Evolutionary conservation across 1,284 basidiomycete species (phyloP).

Genomic region (Phlebopus sp.): DNA sequence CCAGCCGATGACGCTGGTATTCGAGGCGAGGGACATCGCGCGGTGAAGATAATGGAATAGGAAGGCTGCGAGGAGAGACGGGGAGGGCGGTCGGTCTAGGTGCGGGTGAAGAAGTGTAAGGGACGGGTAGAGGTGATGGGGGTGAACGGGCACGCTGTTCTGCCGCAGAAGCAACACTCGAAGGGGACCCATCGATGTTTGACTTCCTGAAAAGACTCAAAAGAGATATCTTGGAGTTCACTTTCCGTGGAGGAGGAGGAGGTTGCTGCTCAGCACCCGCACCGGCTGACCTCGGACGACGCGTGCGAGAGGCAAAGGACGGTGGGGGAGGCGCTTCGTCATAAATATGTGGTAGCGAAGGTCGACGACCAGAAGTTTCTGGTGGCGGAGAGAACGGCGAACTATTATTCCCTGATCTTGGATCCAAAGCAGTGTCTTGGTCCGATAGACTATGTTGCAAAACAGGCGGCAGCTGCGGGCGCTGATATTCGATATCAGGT

Average conservation of each 20-base stretch:
- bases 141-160: conserved; percentile 24
- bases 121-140: conserved; percentile 22
- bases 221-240: conserved; percentile 40
- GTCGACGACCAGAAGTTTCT: conserved; percentile 27
- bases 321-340: conserved; percentile 28
- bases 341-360: conserved; percentile 38
- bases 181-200: conserved; percentile 34
- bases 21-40: conserved; percentile 25
- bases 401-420: conserved; percentile 5
- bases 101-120: conserved; percentile 15
- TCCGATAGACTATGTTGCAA: conserved; percentile 15
- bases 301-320: conserved; percentile 23
- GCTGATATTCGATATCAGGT: conserved; percentile 24
- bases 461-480: not conserved
- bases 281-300: conserved; percentile 47
- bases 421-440: conserved; percentile 11
- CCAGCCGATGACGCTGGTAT: conserved; percentile 27
- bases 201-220: conserved; percentile 47
- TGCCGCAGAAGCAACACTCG: conserved; percentile 30
- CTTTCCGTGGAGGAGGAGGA: conserved; percentile 30
- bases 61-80: conserved; percentile 26
- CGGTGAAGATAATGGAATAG: conserved; percentile 25
- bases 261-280: conserved; percentile 38
- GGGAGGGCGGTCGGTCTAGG: conserved; percentile 15
- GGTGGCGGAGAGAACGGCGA: conserved; percentile 9